phyloP scores from a whole-genome alignment of 2,329 filamentous ascomycete genomes.

The Apiospora pterosperma region DNA sequence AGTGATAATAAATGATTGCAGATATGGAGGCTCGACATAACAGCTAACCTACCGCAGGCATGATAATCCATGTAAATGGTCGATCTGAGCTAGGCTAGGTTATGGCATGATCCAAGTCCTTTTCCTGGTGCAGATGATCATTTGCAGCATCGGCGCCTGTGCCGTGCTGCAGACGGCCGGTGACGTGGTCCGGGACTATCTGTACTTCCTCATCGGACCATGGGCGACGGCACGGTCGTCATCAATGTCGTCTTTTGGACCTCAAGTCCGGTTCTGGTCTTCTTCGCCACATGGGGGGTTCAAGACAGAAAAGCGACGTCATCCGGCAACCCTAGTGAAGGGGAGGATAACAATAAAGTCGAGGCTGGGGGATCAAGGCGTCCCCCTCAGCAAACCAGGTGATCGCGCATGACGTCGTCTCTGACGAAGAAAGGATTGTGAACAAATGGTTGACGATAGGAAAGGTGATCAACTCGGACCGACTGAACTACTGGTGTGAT shows the following conservation, averaged over 20 bases:
- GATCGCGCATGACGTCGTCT: neutral
- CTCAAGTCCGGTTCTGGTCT: neutral
- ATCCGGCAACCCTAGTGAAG: no score
- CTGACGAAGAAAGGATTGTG: neutral
- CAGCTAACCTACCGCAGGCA: neutral
- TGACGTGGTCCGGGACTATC: conserved; percentile 28
- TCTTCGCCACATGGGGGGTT: neutral
- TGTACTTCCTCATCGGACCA: conserved; percentile 30
- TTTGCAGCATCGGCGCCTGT: conserved; percentile 55
- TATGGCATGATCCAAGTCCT: neutral
- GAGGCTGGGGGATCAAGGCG: neutral
- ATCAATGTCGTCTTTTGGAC: neutral
- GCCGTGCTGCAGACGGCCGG: conserved; percentile 30
- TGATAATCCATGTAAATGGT: neutral
- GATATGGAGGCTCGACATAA: neutral
- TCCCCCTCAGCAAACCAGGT: no score
- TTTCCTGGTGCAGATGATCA: conserved; percentile 66
- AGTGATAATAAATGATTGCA: neutral
- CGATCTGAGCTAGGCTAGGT: neutral
- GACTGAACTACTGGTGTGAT: neutral
- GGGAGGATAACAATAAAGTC: neutral
- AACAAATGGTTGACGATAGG: neutral
- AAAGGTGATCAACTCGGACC: neutral
- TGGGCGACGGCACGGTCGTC: conserved; percentile 16
- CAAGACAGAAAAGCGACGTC: neutral